Conservation (phyloP, 2,329 filamentous ascomycete species). For the Bipolaris zeicola region DNA sequence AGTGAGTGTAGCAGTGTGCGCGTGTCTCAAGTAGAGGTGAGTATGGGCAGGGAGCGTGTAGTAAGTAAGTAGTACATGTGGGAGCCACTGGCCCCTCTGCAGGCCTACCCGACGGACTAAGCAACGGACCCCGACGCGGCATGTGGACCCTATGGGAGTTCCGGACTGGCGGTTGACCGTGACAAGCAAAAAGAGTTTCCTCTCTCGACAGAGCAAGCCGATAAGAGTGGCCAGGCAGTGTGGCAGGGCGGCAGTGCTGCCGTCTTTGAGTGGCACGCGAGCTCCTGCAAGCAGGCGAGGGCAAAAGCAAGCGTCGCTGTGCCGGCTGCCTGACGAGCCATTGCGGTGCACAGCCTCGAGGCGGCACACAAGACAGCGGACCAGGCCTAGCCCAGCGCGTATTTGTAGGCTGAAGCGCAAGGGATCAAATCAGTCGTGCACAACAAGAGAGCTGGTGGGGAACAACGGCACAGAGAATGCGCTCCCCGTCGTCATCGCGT, state of each 20-base stretch:
- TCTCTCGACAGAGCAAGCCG: not conserved
- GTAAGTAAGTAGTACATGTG: not conserved
- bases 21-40: not conserved
- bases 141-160: conserved; percentile 8
- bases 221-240: conserved; percentile 1
- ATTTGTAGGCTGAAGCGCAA: not conserved
- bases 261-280: conserved; percentile 27
- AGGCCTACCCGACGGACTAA: not conserved
- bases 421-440: conserved; percentile 1
- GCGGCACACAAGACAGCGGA: not conserved
- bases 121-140: conserved; percentile 3
- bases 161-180: not conserved
- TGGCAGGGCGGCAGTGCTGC: not conserved
- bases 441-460: conserved; percentile 16
- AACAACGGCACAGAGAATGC: conserved; percentile 24
- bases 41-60: not conserved
- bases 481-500: conserved; percentile 20
- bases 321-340: conserved; percentile 9
- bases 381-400: conserved; percentile 6
- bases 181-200: not conserved
- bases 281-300: conserved; percentile 11
- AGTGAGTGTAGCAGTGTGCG: not conserved
- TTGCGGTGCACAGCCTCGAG: conserved; percentile 15
- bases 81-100: not conserved
- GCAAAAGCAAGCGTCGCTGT: conserved; percentile 1